Conservation (phyloP, 106 monocot genomes). For the Acorus calamus region DNA sequence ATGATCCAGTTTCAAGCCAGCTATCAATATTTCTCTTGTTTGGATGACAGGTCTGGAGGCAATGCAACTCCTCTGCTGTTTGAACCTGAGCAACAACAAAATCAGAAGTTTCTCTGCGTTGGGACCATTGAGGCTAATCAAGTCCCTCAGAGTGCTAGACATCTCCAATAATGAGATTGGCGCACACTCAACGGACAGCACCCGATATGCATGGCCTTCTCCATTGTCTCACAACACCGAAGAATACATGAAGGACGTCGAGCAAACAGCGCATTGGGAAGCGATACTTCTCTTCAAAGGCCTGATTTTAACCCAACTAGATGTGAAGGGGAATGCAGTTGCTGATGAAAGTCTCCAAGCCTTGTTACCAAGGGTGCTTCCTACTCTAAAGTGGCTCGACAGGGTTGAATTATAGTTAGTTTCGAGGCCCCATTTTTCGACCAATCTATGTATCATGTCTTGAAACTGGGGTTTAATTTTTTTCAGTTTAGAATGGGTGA, state of each 20-base stretch:
- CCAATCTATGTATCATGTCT: too few species aligned
- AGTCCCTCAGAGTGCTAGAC: constrained; percentile 51
- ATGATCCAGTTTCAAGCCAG: too few species aligned
- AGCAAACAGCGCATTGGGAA: constrained; percentile 47
- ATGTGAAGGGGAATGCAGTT: constrained; percentile 46
- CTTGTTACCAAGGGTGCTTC: constrained; percentile 38
- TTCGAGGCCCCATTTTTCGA: too few species aligned
- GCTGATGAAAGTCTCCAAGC: constrained; percentile 28
- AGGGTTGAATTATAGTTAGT: too few species aligned
- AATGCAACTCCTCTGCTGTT: constrained; percentile 62
- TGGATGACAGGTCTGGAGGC: constrained; percentile 70
- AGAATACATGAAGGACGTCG: constrained; percentile 12
- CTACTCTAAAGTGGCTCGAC: constrained; percentile 58
- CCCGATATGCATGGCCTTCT: constrained; percentile 60
- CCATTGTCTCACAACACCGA: constrained; percentile 50
- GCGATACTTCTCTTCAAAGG: constrained; percentile 47
- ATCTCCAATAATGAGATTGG: constrained; percentile 86
- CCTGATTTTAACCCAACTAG: constrained; percentile 46
- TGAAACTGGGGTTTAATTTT: too few species aligned
- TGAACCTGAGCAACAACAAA: constrained; percentile 66
- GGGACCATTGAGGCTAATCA: constrained; percentile 51
- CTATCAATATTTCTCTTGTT: neutral
- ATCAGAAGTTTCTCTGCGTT: constrained; percentile 66
- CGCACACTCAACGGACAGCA: constrained; percentile 53
- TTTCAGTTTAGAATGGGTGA: too few species aligned